Conservation (phyloP, 345 rosid species). For the Syzygium aqueum region DNA sequence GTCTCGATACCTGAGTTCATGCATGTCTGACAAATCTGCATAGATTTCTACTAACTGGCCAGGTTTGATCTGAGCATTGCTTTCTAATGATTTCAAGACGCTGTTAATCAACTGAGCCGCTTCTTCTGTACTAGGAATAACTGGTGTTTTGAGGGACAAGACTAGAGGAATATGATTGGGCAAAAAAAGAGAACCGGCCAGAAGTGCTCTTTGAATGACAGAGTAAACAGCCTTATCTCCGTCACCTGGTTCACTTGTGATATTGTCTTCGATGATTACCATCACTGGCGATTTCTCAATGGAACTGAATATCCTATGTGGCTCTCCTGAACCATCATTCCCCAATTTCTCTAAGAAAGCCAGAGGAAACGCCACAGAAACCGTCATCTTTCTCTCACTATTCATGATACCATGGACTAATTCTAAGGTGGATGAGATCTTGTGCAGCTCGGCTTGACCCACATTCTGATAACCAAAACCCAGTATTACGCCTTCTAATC, state of each 20-base stretch:
- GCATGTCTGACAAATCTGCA: conserved; percentile 11
- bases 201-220: conserved; percentile 7
- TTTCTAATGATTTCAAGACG: conserved; percentile 14
- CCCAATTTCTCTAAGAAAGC: conserved; percentile 25
- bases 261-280: conserved; percentile 19
- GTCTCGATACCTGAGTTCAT: background rate
- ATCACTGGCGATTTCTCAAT: conserved; percentile 14
- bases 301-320: conserved; percentile 12
- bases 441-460: conserved; percentile 6
- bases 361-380: conserved; percentile 28
- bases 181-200: conserved; percentile 14
- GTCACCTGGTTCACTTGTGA: conserved; percentile 4
- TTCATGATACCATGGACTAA: conserved; percentile 13
- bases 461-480: background rate
- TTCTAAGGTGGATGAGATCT: conserved; percentile 18
- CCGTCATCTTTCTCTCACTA: conserved; percentile 6
- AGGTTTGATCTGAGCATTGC: conserved; percentile 2
- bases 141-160: conserved; percentile 7
- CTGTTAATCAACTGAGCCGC: conserved; percentile 7
- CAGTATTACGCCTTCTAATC: conserved; percentile 21
- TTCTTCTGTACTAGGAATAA: conserved; percentile 11
- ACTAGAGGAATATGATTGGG: conserved; percentile 10
- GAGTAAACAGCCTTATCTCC: conserved; percentile 16
- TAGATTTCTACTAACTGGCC: conserved; percentile 13
- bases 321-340: conserved; percentile 6